Conservation (phyloP, 2,329 filamentous ascomycete genomes). For the Neoascochyta sp. region DNA sequence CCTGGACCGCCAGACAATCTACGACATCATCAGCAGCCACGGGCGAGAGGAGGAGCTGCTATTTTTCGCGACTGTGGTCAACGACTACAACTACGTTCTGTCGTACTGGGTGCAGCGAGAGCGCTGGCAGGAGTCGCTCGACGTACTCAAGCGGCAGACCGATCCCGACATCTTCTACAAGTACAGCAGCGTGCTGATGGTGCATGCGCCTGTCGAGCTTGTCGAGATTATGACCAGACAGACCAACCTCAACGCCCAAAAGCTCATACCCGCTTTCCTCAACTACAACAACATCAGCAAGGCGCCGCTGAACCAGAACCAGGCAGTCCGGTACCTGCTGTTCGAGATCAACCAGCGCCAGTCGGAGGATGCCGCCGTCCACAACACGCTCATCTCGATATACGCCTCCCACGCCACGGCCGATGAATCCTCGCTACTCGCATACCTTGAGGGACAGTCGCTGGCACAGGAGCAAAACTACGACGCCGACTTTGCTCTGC, state of each 20-base stretch:
- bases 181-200: slow-evolving; percentile 96
- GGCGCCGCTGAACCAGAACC: slow-evolving; percentile 67
- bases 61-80: slow-evolving; percentile 81
- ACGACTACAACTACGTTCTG: slow-evolving; percentile 91
- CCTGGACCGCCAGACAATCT: slow-evolving; percentile 85
- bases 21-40: slow-evolving; percentile 94
- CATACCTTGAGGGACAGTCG: slow-evolving; percentile 87
- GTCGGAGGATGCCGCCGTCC: slow-evolving; percentile 78
- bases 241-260: slow-evolving; percentile 75
- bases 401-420: slow-evolving; percentile 81
- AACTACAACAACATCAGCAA: slow-evolving; percentile 82
- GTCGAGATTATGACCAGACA: slow-evolving; percentile 97
- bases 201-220: slow-evolving; percentile 75
- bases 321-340: slow-evolving; percentile 88
- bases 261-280: slow-evolving; percentile 86
- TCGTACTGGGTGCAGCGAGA: slow-evolving; percentile 97
- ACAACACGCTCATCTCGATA: slow-evolving; percentile 95
- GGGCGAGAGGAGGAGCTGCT: slow-evolving; percentile 89
- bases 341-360: slow-evolving; percentile 86
- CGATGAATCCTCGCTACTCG: slow-evolving; percentile 79
- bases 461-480: slow-evolving; percentile 70
- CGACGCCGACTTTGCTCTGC: slow-evolving; percentile 92
- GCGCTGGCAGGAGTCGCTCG: slow-evolving; percentile 81
- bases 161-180: slow-evolving; percentile 92
- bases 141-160: slow-evolving; percentile 87